Conservation (phyloP, 2,329 filamentous ascomycete species). For the Fusarium multiceps region DNA sequence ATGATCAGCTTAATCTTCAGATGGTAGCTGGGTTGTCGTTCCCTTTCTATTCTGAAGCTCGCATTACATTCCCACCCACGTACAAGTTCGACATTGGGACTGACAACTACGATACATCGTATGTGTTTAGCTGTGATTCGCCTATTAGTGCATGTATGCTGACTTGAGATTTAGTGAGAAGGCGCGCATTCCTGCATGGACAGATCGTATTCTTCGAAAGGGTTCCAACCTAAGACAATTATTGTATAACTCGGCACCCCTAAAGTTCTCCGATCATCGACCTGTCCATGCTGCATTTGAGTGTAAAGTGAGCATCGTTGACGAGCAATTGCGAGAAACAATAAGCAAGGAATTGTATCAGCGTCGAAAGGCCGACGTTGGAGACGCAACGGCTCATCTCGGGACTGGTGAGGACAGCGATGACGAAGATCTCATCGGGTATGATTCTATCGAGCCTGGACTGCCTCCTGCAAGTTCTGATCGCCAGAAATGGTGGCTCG, state of each 20-base stretch:
- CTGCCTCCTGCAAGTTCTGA: constrained; percentile 75
- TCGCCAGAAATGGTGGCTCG: constrained; percentile 76
- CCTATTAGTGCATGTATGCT: constrained; percentile 11
- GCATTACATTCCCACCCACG: constrained; percentile 89
- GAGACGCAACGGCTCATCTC: constrained; percentile 68
- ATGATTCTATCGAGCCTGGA: constrained; percentile 85
- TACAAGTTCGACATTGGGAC: constrained; percentile 95
- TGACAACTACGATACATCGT: constrained; percentile 92
- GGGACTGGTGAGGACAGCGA: constrained; percentile 67
- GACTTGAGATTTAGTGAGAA: constrained; percentile 74
- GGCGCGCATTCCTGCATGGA: constrained; percentile 95
- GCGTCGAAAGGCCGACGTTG: constrained; percentile 73
- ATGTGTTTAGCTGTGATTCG: constrained; percentile 48
- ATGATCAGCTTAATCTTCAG: constrained; percentile 95
- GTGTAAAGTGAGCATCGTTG: constrained; percentile 82
- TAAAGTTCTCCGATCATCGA: constrained; percentile 94
- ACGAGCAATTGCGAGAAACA: constrained; percentile 77
- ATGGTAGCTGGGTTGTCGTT: constrained; percentile 95
- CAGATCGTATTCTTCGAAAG: constrained; percentile 90
- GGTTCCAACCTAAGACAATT: constrained; percentile 85
- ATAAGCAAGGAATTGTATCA: constrained; percentile 82
- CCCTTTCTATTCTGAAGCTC: constrained; percentile 89
- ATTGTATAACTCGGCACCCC: constrained; percentile 82
- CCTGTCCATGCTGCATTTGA: constrained; percentile 92
- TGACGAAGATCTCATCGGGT: constrained; percentile 84